Evolutionary conservation across 441 rosid species (phyloP).

Genomic region (Gossypium lobatum): DNA sequence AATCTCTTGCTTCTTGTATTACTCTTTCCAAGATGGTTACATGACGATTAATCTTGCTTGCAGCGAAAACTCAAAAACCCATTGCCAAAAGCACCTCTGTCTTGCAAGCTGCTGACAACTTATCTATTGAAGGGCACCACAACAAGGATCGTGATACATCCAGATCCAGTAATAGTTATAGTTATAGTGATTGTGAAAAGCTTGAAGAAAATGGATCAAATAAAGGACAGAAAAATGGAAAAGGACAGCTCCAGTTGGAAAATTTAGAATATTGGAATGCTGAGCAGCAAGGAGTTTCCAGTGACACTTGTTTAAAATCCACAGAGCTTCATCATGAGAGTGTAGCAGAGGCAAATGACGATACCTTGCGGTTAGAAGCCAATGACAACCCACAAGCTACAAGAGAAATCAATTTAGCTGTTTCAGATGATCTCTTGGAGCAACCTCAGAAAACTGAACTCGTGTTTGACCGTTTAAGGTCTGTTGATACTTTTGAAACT

Average conservation of each 20-base stretch:
- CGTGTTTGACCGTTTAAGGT: slow-evolving; percentile 16
- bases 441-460: slow-evolving; percentile 24
- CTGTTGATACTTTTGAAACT: slow-evolving; percentile 32
- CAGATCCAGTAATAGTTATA: slow-evolving; percentile 15
- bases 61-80: slow-evolving; percentile 45
- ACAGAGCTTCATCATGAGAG: slow-evolving; percentile 20
- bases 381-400: slow-evolving; percentile 13
- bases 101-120: slow-evolving; percentile 23
- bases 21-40: no score
- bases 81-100: slow-evolving; percentile 25
- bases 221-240: slow-evolving; percentile 14
- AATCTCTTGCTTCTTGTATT: background rate
- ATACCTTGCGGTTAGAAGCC: slow-evolving; percentile 18
- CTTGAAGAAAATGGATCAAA: slow-evolving; percentile 21
- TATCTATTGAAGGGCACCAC: no score
- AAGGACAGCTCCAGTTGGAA: background rate
- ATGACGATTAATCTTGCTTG: slow-evolving; percentile 16
- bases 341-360: slow-evolving; percentile 14
- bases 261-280: slow-evolving; percentile 9
- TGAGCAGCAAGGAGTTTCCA: slow-evolving; percentile 25
- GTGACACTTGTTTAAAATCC: background rate
- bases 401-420: background rate
- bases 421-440: slow-evolving; percentile 24
- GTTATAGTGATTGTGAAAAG: slow-evolving; percentile 26
- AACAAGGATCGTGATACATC: slow-evolving; percentile 14